phyloP scores from a whole-genome alignment of 129 eudicot genomes.

The Artemisia tridentata region DNA sequence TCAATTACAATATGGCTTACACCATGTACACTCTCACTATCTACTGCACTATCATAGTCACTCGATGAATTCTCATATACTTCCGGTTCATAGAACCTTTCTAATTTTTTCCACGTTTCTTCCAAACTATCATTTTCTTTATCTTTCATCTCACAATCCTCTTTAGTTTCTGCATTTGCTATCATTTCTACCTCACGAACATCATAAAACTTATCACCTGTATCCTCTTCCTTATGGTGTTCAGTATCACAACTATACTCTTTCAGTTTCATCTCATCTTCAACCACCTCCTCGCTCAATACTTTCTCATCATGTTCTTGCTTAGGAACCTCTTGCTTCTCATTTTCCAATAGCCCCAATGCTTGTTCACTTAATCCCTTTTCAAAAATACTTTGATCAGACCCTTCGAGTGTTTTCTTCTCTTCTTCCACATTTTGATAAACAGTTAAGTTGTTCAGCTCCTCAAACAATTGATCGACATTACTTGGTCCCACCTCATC shows the following conservation, averaged over 20 bases:
- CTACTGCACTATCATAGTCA: conserved; percentile 42
- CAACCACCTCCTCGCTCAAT: conserved; percentile 23
- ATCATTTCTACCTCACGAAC: conserved; percentile 34
- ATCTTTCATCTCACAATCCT: conserved; percentile 2
- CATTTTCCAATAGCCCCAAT: conserved; percentile 24
- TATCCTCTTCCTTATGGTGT: conserved; percentile 32
- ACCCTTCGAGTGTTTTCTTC: conserved; percentile 13
- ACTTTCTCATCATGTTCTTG: conserved; percentile 31
- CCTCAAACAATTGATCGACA: conserved; percentile 13
- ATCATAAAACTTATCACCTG: conserved; percentile 32
- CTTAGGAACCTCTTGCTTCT: conserved; percentile 34
- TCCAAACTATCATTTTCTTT: conserved; percentile 16
- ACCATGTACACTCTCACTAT: conserved; percentile 26
- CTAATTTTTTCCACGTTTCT: conserved; percentile 21
- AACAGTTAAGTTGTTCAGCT: conserved; percentile 20
- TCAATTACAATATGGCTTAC: conserved; percentile 23
- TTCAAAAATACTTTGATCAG: conserved; percentile 25
- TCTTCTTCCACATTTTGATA: conserved; percentile 29
- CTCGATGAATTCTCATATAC: conserved; percentile 29
- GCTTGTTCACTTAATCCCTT: conserved; percentile 27
- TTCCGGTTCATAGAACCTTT: conserved; percentile 21
- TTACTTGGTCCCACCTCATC: conserved; percentile 17
- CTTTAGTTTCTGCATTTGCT: conserved; percentile 26
- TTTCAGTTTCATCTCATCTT: conserved; percentile 11
- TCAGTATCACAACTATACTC: neutral